Evolutionary conservation across 2,329 filamentous ascomycete species (phyloP), one percentile per base, ranked within the genome.

Genomic region (Xylariaceae sp.): DNA sequence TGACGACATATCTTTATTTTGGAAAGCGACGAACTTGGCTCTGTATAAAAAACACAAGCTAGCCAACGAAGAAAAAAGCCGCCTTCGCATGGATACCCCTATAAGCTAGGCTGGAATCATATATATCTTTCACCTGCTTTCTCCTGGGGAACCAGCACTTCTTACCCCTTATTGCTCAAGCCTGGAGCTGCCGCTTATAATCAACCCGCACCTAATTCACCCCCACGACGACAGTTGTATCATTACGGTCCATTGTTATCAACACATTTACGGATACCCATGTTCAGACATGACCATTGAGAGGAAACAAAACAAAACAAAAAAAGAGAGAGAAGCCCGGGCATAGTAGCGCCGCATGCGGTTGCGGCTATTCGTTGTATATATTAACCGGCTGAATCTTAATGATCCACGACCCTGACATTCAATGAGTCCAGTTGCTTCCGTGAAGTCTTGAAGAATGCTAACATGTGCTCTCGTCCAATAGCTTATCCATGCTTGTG

Each of bases 1-100:
- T 59, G 57, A 62, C 23, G 18, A 52, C 53, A 9, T 18, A 55
- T 55, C 35, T 23, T 53, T 48, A 30, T 3, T 60, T 58, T 58
- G 50, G 55, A 56, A 60, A 45, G 51, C 51, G 37, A 51, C 37
- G 17, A 49, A 53, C 23, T 30, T 56, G 30, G 34, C 47, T 47
- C 42, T 57, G 7, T 34, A 42, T 42, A 13, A 45, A 45, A 45
- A 9, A 37, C 2, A 57, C 30, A 61, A n/a, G 45, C 57, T 51
- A 9, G 56, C 47, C 53, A 57, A n/a, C 39, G 4, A 45, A 39
- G 10, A 15, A 10, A 54, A 37, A 18, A 18, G 17, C 17, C 58
- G 42, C 55, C 35, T 55, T 53, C 23, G 23, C 5, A 30, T 37
- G 53, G 55, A 57, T 58, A 55, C 59, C 49, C 48, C 30, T 30